Evolutionary conservation across 1,139 yeast species (phyloP).

Genomic region (Saccharomyces hybrid): DNA sequence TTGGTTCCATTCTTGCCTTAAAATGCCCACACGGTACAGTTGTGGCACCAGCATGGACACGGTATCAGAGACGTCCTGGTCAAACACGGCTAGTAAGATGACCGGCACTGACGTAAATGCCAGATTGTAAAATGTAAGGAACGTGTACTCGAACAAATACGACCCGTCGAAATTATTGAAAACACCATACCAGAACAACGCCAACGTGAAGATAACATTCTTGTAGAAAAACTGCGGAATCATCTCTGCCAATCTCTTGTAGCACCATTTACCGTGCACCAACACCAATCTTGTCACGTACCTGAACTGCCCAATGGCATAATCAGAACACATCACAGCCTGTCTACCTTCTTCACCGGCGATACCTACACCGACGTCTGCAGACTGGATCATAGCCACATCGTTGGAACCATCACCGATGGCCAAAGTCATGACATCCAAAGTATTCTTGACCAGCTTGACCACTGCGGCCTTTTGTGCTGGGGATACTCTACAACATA

Average conservation of each 20-base stretch:
- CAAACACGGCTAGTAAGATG: conserved; percentile 80
- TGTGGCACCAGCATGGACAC: conserved; percentile 83
- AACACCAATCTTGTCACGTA: conserved; percentile 68
- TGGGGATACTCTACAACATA: conserved; percentile 95
- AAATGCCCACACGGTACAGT: conserved; percentile 75
- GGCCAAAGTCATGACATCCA: conserved; percentile 83
- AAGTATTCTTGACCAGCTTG: conserved; percentile 68
- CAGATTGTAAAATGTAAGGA: conserved; percentile 83
- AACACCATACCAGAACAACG: conserved; percentile 90
- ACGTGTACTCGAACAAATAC: conserved; percentile 85
- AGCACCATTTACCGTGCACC: conserved; percentile 96
- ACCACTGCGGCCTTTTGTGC: conserved; percentile 96
- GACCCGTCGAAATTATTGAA: conserved; percentile 83
- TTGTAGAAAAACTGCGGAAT: conserved; percentile 89
- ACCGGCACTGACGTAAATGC: conserved; percentile 95
- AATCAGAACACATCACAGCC: conserved; percentile 96
- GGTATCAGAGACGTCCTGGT: conserved; percentile 82
- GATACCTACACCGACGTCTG: conserved; percentile 96
- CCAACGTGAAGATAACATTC: conserved; percentile 79
- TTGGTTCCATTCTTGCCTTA: conserved; percentile 75
- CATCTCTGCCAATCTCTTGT: conserved; percentile 87
- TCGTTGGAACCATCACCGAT: conserved; percentile 98
- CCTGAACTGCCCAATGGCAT: conserved; percentile 92
- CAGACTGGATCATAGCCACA: conserved; percentile 98
- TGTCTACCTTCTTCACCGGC: conserved; percentile 98